These are phyloP conservation scores for Ustulina deusta DNA, from an alignment of 2,329 filamentous ascomycete species.

Conservation along the genomic window DNA sequence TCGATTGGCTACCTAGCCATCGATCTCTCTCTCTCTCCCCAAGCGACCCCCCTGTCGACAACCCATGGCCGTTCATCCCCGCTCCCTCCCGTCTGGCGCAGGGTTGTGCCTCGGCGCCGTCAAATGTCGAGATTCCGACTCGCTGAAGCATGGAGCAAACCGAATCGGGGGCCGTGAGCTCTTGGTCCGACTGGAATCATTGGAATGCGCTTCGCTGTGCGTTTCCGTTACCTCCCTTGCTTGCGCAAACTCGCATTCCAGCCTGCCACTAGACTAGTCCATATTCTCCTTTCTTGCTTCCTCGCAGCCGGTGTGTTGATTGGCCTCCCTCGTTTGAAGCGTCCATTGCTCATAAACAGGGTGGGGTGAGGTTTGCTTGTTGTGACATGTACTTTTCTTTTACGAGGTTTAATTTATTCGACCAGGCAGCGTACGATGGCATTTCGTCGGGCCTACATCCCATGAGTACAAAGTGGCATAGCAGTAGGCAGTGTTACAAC, in stretches of 20 bases:
- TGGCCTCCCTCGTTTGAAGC: slow-evolving; percentile 13
- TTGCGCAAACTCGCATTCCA: slow-evolving; percentile 8
- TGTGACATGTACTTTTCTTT: slow-evolving; percentile 19
- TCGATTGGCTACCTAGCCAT: background rate
- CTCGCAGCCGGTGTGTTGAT: slow-evolving; percentile 5
- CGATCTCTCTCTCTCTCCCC: background rate
- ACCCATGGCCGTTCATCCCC: background rate
- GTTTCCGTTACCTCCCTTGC: slow-evolving; percentile 2
- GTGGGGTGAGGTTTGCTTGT: slow-evolving; percentile 6
- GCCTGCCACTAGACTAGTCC: background rate
- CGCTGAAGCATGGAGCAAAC: slow-evolving; percentile 1
- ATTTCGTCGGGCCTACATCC: background rate
- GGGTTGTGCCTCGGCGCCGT: slow-evolving; percentile 5
- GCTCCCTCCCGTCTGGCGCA: slow-evolving; percentile 9
- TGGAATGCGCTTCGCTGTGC: slow-evolving; percentile 13
- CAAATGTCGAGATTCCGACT: slow-evolving; percentile 19
- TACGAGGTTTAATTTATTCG: slow-evolving; percentile 3
- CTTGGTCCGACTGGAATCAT: slow-evolving; percentile 15
- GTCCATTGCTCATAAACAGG: background rate
- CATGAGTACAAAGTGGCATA: background rate
- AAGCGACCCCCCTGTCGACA: slow-evolving; percentile 5
- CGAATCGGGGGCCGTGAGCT: slow-evolving; percentile 6
- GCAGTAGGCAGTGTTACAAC: background rate
- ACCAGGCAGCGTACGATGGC: background rate
- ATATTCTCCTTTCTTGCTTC: background rate